These are phyloP conservation scores for Tetrahymena borealis DNA, from an alignment of 73 alveolate species.

Conservation along the genomic window DNA sequence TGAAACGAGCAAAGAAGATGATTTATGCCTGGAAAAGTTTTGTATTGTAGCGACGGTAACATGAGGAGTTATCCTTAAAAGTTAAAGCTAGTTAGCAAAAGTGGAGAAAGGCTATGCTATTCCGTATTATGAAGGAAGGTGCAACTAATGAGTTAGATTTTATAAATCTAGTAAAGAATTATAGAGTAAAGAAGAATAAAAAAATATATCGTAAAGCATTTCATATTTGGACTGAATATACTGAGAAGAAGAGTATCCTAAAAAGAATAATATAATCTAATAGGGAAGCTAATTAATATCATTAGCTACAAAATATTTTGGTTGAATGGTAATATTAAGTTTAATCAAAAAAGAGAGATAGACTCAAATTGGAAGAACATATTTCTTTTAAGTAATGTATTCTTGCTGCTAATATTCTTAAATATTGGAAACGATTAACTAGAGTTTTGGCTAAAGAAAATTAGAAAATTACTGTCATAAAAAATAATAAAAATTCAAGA, in stretches of 20 bases:
- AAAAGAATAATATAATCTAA: neutral
- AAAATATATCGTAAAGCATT: neutral
- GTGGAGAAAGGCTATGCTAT: neutral
- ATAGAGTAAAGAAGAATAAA: neutral
- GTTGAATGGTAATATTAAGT: neutral
- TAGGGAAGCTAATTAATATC: neutral
- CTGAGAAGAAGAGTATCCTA: neutral
- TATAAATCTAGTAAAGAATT: neutral
- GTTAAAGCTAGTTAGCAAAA: neutral
- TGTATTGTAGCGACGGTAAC: neutral
- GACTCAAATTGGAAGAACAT: neutral
- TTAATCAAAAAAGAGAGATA: neutral
- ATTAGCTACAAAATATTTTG: neutral
- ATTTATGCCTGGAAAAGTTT: neutral
- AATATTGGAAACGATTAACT: neutral
- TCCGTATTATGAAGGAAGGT: neutral
- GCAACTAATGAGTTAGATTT: neutral
- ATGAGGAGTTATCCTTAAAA: neutral
- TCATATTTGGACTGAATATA: neutral
- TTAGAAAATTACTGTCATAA: neutral
- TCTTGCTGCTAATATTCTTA: neutral
- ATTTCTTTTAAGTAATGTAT: neutral
- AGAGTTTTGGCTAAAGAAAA: neutral
- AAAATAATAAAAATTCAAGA: neutral
- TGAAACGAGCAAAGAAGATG: neutral